Conservation (phyloP, 2,329 filamentous ascomycete genomes). For the Apiospora aurea region DNA sequence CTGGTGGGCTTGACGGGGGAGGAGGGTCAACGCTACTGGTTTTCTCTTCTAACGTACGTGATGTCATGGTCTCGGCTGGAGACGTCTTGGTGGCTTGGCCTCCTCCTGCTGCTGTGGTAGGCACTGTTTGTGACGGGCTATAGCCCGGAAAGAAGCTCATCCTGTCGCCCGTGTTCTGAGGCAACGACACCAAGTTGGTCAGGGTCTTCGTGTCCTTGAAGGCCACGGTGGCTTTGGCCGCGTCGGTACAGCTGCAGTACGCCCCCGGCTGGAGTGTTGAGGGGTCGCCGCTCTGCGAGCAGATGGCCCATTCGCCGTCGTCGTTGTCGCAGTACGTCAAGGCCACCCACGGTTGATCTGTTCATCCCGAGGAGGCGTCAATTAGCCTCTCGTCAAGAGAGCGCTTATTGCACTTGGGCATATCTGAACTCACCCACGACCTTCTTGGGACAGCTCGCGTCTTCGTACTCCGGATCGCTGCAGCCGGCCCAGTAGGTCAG, state of each 20-base stretch:
- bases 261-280: constrained; percentile 33
- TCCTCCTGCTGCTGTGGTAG: constrained; percentile 5
- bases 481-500: constrained; percentile 32
- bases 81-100: background rate
- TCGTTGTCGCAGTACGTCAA: constrained; percentile 30
- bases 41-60: constrained; percentile 6
- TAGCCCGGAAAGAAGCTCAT: constrained; percentile 32
- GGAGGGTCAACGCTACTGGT: background rate
- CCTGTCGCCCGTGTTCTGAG: constrained; percentile 30
- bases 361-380: background rate
- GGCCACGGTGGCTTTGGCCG: constrained; percentile 32
- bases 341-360: constrained; percentile 31
- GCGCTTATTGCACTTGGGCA: background rate
- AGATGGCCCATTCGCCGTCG: constrained; percentile 31
- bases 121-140: constrained; percentile 21
- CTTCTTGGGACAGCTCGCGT: constrained; percentile 28
- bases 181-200: constrained; percentile 31
- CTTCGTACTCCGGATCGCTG: constrained; percentile 30
- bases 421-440: constrained; percentile 27
- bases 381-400: background rate
- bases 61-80: background rate
- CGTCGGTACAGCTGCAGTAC: constrained; percentile 33
- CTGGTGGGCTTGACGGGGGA: background rate
- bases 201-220: constrained; percentile 33
- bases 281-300: constrained; percentile 33